Conservation (phyloP, 2,329 filamentous ascomycete genomes). For the Orbilia oligospora region DNA sequence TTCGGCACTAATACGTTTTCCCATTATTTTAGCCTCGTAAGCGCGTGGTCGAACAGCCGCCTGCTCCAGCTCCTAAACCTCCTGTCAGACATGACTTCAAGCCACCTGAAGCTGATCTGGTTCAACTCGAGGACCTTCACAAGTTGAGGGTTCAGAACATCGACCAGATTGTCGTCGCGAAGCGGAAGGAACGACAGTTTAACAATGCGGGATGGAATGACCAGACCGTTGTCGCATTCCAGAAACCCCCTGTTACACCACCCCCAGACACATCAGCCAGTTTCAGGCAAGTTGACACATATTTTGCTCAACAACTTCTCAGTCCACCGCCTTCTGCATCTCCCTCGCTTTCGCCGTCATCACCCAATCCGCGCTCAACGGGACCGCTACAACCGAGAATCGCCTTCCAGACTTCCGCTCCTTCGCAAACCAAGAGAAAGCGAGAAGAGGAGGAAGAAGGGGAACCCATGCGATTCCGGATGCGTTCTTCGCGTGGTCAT, state of each 20-base stretch:
- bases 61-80: conserved; percentile 74
- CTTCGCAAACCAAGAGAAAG: conserved; percentile 51
- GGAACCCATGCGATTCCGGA: conserved; percentile 48
- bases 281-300: conserved; percentile 55
- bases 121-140: conserved; percentile 53
- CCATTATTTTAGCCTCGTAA: conserved; percentile 76
- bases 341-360: conserved; percentile 50
- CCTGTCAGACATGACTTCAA: conserved; percentile 66
- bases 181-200: conserved; percentile 44
- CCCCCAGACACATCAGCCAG: conserved; percentile 34
- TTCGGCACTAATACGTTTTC: conserved; percentile 63
- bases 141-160: conserved; percentile 51
- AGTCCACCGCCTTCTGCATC: conserved; percentile 53
- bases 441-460: conserved; percentile 53
- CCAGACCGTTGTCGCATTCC: conserved; percentile 56
- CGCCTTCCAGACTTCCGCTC: conserved; percentile 55
- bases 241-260: conserved; percentile 36
- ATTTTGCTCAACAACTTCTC: conserved; percentile 50
- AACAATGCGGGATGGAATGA: conserved; percentile 57
- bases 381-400: conserved; percentile 49
- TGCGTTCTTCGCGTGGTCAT: conserved; percentile 36
- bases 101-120: conserved; percentile 65
- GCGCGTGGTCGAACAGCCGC: conserved; percentile 75
- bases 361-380: conserved; percentile 38
- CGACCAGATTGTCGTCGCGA: conserved; percentile 35